These are phyloP conservation scores for Saksenaea vasiformis DNA, from an alignment of 371 early-diverging fungal genomes.

Conservation along the genomic window DNA sequence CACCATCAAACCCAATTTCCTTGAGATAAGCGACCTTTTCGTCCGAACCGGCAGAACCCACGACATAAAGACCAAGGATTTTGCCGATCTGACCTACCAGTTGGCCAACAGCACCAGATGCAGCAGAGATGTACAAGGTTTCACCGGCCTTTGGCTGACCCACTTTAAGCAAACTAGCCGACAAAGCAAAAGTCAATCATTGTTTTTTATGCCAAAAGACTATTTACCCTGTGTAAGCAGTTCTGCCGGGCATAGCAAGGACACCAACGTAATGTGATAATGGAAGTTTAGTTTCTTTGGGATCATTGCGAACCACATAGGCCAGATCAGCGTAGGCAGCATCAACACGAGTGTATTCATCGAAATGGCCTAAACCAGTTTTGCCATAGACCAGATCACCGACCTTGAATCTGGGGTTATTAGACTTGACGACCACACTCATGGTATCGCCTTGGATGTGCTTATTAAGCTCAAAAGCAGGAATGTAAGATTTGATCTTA, in stretches of 20 bases:
- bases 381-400: constrained; percentile 56
- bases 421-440: constrained; percentile 58
- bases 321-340: constrained; percentile 20
- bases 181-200: background rate
- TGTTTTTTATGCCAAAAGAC: background rate
- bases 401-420: constrained; percentile 48
- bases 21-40: constrained; percentile 75
- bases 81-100: constrained; percentile 73
- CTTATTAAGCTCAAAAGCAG: constrained; percentile 57
- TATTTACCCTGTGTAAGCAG: constrained; percentile 42
- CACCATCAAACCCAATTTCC: constrained; percentile 69
- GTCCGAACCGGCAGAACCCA: constrained; percentile 78
- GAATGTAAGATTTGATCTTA: constrained; percentile 41
- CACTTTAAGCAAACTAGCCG: constrained; percentile 26
- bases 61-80: constrained; percentile 67
- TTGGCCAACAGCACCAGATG: constrained; percentile 63
- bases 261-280: constrained; percentile 51
- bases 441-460: constrained; percentile 58
- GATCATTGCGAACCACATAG: constrained; percentile 33
- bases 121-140: constrained; percentile 56
- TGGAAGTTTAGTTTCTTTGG: constrained; percentile 39
- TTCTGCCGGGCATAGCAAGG: constrained; percentile 58
- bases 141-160: constrained; percentile 51
- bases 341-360: constrained; percentile 38
- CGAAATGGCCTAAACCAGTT: constrained; percentile 43